Conservation (phyloP, 129 eudicot genomes). For the Ambrosia artemisiifolia region DNA sequence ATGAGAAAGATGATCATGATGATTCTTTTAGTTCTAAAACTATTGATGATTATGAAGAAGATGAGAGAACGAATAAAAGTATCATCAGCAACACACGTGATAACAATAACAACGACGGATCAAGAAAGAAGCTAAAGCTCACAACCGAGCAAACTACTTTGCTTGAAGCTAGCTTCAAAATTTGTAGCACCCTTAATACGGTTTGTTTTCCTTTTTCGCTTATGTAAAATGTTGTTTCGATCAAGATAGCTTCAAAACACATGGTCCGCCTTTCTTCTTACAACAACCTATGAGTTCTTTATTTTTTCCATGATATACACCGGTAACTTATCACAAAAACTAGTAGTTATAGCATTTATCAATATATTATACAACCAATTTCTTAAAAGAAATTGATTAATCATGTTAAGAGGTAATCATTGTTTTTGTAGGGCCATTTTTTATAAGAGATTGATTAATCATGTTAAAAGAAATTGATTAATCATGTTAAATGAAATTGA, state of each 20-base stretch:
- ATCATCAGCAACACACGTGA: constrained; percentile 18
- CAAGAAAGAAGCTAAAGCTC: constrained; percentile 51
- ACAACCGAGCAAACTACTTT: constrained; percentile 44
- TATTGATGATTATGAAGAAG: constrained; percentile 28
- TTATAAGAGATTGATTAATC: too few relatives aligned
- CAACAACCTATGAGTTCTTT: too few relatives aligned
- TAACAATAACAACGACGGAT: constrained; percentile 27
- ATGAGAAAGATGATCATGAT: constrained; percentile 26
- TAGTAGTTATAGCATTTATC: too few relatives aligned
- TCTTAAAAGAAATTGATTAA: too few relatives aligned
- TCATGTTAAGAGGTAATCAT: too few relatives aligned
- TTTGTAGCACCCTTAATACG: constrained; percentile 41
- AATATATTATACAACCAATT: too few relatives aligned
- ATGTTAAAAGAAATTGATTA: too few relatives aligned
- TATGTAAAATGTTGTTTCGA: not conserved
- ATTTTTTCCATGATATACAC: too few relatives aligned
- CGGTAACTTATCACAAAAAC: too few relatives aligned
- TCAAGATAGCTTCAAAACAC: too few relatives aligned
- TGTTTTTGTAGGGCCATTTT: too few relatives aligned
- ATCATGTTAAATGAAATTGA: not conserved
- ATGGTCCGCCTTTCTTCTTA: too few relatives aligned
- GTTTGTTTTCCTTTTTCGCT: constrained; percentile 11
- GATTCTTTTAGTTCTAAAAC: constrained; percentile 24
- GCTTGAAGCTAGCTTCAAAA: constrained; percentile 56
- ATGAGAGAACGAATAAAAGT: constrained; percentile 10